phyloP scores from a whole-genome alignment of 805 yeast genomes.

The Candida dajiaensis region DNA sequence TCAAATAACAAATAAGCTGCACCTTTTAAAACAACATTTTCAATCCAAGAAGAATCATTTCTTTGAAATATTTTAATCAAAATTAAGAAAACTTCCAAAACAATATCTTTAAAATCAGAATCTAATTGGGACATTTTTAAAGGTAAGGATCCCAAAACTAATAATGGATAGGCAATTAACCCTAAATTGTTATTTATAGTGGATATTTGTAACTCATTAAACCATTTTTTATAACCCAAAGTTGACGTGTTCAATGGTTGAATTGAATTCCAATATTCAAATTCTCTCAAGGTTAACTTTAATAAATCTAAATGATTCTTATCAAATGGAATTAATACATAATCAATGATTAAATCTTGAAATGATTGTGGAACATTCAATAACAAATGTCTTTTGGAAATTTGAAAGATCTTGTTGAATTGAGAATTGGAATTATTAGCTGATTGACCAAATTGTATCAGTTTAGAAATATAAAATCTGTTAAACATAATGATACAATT shows the following conservation, averaged over 20 bases:
- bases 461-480: slow-evolving; percentile 27
- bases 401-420: slow-evolving; percentile 28
- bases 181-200: slow-evolving; percentile 48
- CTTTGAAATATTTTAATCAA: slow-evolving; percentile 5
- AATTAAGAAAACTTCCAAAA: slow-evolving; percentile 6
- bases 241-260: slow-evolving; percentile 4
- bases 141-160: slow-evolving; percentile 7
- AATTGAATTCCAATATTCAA: slow-evolving; percentile 22
- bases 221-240: slow-evolving; percentile 1
- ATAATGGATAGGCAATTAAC: slow-evolving; percentile 42
- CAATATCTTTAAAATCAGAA: slow-evolving; percentile 2
- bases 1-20: slow-evolving; percentile 6
- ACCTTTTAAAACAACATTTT: slow-evolving; percentile 11
- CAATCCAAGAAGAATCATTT: background rate
- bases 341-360: slow-evolving; percentile 43
- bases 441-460: slow-evolving; percentile 10
- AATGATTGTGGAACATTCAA: slow-evolving; percentile 45
- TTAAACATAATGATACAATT: slow-evolving; percentile 49
- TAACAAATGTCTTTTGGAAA: slow-evolving; percentile 43
- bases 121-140: slow-evolving; percentile 1
- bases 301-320: slow-evolving; percentile 40
- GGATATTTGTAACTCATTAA: slow-evolving; percentile 15
- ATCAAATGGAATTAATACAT: slow-evolving; percentile 35
- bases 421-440: slow-evolving; percentile 4
- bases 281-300: slow-evolving; percentile 42